Evolutionary conservation across 2,329 filamentous ascomycete species (phyloP).

Genomic region (Ascochyta clinopodiicola): DNA sequence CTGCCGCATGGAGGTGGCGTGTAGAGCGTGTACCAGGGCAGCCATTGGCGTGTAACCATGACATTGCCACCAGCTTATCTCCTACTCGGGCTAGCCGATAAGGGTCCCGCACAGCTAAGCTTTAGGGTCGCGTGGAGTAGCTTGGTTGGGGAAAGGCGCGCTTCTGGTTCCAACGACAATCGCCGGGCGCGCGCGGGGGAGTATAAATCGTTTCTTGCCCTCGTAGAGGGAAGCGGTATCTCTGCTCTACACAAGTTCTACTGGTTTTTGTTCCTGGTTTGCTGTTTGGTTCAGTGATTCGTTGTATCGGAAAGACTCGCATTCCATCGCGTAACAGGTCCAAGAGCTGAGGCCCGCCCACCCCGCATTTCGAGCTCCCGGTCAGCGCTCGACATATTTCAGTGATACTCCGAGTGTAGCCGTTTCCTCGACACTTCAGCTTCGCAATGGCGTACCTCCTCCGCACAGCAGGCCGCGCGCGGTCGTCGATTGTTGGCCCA

Average conservation of each 20-base stretch:
- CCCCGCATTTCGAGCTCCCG: constrained; percentile 11
- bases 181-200: neutral
- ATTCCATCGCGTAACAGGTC: constrained; percentile 10
- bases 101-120: constrained; percentile 13
- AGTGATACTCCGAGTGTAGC: neutral
- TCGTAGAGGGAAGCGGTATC: neutral
- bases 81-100: constrained; percentile 7
- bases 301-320: neutral
- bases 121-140: constrained; percentile 17
- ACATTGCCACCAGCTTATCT: neutral
- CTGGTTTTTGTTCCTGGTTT: neutral
- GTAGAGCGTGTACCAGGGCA: constrained; percentile 10
- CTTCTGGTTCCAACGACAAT: constrained; percentile 1
- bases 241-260: neutral
- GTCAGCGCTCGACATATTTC: constrained; percentile 6
- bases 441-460: constrained; percentile 42
- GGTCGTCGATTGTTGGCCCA: constrained; percentile 22
- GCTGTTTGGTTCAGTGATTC: too few relatives aligned
- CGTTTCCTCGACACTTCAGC: neutral
- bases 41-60: constrained; percentile 1
- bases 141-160: constrained; percentile 10
- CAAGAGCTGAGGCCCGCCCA: constrained; percentile 2
- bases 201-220: constrained; percentile 8
- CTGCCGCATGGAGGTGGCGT: constrained; percentile 4
- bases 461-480: constrained; percentile 32